These are phyloP conservation scores for Mycena capillaripes DNA, from an alignment of 768 basidiomycete species.

Conservation along the genomic window DNA sequence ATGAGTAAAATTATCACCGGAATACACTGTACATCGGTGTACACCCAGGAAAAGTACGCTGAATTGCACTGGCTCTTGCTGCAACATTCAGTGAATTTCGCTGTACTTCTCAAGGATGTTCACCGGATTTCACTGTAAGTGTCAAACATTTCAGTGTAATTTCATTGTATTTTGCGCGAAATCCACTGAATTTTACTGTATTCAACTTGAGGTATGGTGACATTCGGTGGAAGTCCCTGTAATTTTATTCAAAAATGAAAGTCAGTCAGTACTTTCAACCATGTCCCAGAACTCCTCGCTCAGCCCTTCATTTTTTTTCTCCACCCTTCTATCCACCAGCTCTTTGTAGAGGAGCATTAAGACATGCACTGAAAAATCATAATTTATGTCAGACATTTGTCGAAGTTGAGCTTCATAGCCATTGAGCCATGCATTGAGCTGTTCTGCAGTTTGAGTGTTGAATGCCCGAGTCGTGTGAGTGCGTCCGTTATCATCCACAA, in stretches of 20 bases:
- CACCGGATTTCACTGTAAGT: background rate
- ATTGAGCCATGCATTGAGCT: background rate
- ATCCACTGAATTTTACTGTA: background rate
- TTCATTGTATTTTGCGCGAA: background rate
- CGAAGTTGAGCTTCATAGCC: conserved; percentile 7
- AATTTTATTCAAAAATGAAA: background rate
- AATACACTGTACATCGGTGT: background rate
- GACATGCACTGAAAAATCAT: background rate
- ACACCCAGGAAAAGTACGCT: background rate
- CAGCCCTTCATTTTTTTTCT: background rate
- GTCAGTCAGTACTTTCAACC: background rate
- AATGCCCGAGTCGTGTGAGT: background rate
- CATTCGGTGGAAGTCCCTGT: background rate
- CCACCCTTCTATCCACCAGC: background rate
- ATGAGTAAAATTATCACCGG: background rate
- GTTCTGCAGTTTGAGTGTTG: background rate
- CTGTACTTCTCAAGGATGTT: background rate
- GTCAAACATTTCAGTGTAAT: too few species aligned
- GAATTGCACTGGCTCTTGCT: background rate
- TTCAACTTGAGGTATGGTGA: too few species aligned
- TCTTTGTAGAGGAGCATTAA: conserved; percentile 2
- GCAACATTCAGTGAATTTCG: background rate
- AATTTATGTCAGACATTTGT: background rate
- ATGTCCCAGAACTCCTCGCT: conserved; percentile 7
- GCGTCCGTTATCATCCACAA: background rate